phyloP scores from a whole-genome alignment of 2,329 filamentous ascomycete genomes.

The Fusarium sp. region DNA sequence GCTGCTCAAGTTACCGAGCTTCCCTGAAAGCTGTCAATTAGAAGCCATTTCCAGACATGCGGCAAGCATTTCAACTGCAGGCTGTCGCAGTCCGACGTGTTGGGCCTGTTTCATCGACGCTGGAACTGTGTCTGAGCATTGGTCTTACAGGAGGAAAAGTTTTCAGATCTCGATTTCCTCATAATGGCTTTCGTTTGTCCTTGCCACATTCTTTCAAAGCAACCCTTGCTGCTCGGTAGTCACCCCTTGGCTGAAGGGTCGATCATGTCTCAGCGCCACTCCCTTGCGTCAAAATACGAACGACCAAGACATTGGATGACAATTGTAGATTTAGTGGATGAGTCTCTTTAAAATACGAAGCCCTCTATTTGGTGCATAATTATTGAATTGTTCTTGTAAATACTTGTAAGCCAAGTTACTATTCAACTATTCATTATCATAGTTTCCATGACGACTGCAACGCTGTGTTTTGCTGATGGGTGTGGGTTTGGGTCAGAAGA shows the following conservation, averaged over 20 bases:
- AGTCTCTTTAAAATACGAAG: background rate
- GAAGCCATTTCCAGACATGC: background rate
- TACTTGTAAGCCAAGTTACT: background rate
- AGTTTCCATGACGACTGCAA: background rate
- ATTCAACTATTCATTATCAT: background rate
- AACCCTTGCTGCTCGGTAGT: background rate
- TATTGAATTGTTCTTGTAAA: background rate
- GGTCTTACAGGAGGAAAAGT: background rate
- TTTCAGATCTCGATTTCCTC: background rate
- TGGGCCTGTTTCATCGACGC: background rate
- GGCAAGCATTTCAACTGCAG: background rate
- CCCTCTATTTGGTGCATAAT: background rate
- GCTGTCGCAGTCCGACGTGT: background rate
- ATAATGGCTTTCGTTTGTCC: background rate
- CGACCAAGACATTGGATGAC: background rate
- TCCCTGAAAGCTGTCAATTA: background rate
- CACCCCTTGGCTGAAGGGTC: conserved; percentile 18
- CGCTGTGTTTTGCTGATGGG: background rate
- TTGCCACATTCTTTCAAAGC: conserved; percentile 17
- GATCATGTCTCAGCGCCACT: conserved; percentile 33
- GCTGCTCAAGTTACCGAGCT: background rate
- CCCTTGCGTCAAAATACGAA: conserved; percentile 25
- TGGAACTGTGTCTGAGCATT: background rate
- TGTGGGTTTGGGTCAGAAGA: accelerated
- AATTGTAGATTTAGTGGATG: background rate